Base-by-base conservation (phyloP, 306 rosid genomes). In the Oemleria cerasiformis region DNA sequence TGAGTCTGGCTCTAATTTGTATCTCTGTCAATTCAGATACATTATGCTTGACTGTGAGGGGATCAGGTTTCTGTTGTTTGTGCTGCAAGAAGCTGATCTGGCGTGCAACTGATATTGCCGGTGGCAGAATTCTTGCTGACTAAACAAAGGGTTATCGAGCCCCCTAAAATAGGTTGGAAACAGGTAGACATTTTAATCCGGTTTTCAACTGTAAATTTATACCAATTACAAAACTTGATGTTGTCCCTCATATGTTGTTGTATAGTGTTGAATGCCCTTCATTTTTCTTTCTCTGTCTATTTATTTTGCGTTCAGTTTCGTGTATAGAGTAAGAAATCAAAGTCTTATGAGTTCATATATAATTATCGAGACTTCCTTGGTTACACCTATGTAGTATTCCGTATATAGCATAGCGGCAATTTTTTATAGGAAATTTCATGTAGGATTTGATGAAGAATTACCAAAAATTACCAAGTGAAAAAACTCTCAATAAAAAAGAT, bases 1-100 rank as follows among this genome's bases (percentile, higher is more conserved):
- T 20, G 62, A 51, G 12, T 38, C 25, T 51, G 78, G 45, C 41
- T 25, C 66, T 44, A 66, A 71, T 9, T 16, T 71, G 10, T 44
- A 36, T 17, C 16, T 19, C 16, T 19, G 20, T 36, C 39, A 15
- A 36, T 39, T 11, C 77, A 73, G 77, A 50, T 49, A 38, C n/a
- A 8, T 49, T 12, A 60, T 40, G 69, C 23, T 20, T 14, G 6
- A 38, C 19, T 72, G 67, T 72, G 50, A 51, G 21, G 17, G 39
- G 9, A 38, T 41, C 39, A 7, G 57, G 61, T 44, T 21, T 42
- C 13, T 65, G 53, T 65, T 65, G 8, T 44, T 36, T 44, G 54
- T 2, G 23, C 21, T 45, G 70, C 39, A 7, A 15, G 70, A 66
- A 25, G 70, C 25, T 47, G 57, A 17, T 65, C 39, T 0, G 7